Conservation (phyloP, 1,284 basidiomycete species). For the Austroboletus niveus region DNA sequence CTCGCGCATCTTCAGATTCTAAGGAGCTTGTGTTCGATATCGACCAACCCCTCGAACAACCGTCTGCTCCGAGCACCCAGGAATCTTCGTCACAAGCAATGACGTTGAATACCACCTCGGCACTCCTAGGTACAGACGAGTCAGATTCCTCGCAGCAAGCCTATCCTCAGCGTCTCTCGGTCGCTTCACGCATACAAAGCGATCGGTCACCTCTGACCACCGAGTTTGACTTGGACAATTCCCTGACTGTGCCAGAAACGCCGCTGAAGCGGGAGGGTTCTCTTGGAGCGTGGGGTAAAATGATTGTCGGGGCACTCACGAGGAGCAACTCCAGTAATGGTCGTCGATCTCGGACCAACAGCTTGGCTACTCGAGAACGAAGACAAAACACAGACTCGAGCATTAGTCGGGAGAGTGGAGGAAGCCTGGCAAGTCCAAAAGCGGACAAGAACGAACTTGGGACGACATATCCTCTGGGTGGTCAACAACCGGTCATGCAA, state of each 20-base stretch:
- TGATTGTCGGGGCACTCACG: slow-evolving; percentile 34
- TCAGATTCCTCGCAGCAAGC: slow-evolving; percentile 46
- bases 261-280: slow-evolving; percentile 55
- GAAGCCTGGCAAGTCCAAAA: slow-evolving; percentile 60
- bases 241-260: slow-evolving; percentile 43
- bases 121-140: slow-evolving; percentile 42
- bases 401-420: slow-evolving; percentile 72
- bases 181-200: slow-evolving; percentile 54
- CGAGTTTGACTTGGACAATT: slow-evolving; percentile 61
- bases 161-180: slow-evolving; percentile 58
- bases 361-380: slow-evolving; percentile 61
- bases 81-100: slow-evolving; percentile 51
- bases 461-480: slow-evolving; percentile 39
- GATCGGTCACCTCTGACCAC: slow-evolving; percentile 53
- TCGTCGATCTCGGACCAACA: slow-evolving; percentile 74
- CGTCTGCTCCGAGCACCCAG: slow-evolving; percentile 43
- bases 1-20: slow-evolving; percentile 47
- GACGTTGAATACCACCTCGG: slow-evolving; percentile 41
- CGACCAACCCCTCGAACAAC: slow-evolving; percentile 54
- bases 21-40: slow-evolving; percentile 61
- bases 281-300: slow-evolving; percentile 65
- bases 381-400: slow-evolving; percentile 68
- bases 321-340: slow-evolving; percentile 63
- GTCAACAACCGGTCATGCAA: slow-evolving; percentile 50
- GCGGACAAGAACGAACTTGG: slow-evolving; percentile 50